Evolutionary conservation across 2,329 filamentous ascomycete genomes (phyloP).

Genomic region (Diaporthe sp.): DNA sequence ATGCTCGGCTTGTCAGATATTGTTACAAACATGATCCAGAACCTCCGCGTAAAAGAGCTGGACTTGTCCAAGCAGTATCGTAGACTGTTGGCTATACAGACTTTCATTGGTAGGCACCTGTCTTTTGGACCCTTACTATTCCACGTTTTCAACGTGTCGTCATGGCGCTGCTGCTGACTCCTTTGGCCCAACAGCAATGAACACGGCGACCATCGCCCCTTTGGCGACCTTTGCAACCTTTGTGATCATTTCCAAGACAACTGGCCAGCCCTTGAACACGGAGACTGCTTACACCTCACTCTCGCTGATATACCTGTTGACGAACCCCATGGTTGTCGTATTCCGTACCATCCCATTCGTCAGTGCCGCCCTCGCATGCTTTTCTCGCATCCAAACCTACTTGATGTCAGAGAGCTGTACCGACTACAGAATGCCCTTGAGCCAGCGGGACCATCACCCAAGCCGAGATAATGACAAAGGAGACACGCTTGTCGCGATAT

Average conservation of each 20-base stretch:
- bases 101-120: conserved; percentile 21
- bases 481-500: conserved; percentile 9
- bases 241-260: conserved; percentile 38
- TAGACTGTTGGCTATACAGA: conserved; percentile 18
- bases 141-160: background rate
- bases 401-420: conserved; percentile 33
- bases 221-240: conserved; percentile 41
- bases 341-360: conserved; percentile 40
- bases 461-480: background rate
- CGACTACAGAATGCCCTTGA: conserved; percentile 24
- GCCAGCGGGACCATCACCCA: background rate
- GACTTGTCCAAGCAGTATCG: conserved; percentile 27
- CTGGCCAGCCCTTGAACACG: conserved; percentile 36
- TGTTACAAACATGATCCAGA: conserved; percentile 9
- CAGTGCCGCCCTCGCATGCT: conserved; percentile 37
- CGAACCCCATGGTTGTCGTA: conserved; percentile 39
- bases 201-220: conserved; percentile 39
- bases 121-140: background rate
- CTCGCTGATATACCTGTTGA: conserved; percentile 41
- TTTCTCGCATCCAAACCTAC: conserved; percentile 42
- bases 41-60: conserved; percentile 25
- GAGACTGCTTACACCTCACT: conserved; percentile 40
- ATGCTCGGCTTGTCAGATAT: conserved; percentile 40
- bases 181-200: conserved; percentile 36
- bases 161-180: conserved; percentile 17